phyloP scores from a whole-genome alignment of 2,329 filamentous ascomycete species.

The Sclerotinia nivalis region DNA sequence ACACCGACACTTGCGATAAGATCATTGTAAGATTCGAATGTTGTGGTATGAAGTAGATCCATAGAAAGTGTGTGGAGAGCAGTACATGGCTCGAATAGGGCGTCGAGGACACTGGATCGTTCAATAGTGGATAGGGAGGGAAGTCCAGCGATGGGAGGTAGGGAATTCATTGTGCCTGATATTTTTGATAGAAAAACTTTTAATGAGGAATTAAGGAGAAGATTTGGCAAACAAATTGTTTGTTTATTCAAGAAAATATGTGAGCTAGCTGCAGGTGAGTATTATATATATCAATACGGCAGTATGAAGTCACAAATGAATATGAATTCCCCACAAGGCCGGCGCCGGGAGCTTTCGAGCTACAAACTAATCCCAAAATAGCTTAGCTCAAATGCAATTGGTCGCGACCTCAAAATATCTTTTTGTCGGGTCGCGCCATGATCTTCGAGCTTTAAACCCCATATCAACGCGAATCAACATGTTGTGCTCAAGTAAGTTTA shows the following conservation, averaged over 20 bases:
- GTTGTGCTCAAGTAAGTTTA: conserved; percentile 63
- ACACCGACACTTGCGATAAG: conserved; percentile 67
- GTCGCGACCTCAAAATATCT: conserved; percentile 26
- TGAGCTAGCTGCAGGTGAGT: not conserved
- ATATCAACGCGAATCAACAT: conserved; percentile 48
- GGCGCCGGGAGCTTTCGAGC: conserved; percentile 14
- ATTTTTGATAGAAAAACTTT: not conserved
- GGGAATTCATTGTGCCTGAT: conserved; percentile 30
- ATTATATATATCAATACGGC: not conserved
- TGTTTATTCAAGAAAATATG: not conserved
- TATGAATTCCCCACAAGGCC: conserved; percentile 16
- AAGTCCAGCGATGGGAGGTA: conserved; percentile 62
- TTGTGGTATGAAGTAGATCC: conserved; percentile 60
- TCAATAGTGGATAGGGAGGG: conserved; percentile 55
- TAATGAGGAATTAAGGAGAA: not conserved
- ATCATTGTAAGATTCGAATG: conserved; percentile 66
- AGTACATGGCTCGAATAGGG: conserved; percentile 80
- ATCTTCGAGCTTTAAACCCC: conserved; percentile 26
- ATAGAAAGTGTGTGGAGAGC: conserved; percentile 72
- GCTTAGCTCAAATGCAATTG: conserved; percentile 4
- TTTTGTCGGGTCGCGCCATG: conserved; percentile 31
- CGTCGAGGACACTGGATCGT: conserved; percentile 64
- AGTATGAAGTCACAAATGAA: conserved; percentile 10
- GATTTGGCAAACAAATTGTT: not conserved
- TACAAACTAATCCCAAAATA: conserved; percentile 6